Percentiles rank a stretch among this genome's conserved stretches.
These are phyloP conservation scores for Saccharomyces kudriavzevii DNA, from an alignment of 805 yeast species.

Conservation along the genomic window DNA sequence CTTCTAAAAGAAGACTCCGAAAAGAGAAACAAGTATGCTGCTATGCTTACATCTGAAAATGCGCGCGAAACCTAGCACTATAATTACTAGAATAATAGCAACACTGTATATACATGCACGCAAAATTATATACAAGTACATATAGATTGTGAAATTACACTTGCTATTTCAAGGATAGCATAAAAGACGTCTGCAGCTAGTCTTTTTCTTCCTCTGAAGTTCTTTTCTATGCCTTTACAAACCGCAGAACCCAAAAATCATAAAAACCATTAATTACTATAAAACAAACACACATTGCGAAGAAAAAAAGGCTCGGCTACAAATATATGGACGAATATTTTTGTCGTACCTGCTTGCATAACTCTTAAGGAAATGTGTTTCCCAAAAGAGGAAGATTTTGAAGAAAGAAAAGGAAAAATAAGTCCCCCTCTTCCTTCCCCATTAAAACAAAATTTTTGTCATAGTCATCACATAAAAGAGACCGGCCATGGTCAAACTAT, in stretches of 20 bases:
- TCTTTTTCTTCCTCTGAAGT: not conserved
- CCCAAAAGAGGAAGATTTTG: not conserved
- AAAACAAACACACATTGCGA: not conserved
- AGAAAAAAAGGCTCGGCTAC: not conserved
- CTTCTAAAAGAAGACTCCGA: constrained; percentile 49
- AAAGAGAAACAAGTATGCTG: constrained; percentile 34
- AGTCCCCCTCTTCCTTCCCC: not conserved
- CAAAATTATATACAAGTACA: constrained; percentile 1
- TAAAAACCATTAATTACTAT: not conserved
- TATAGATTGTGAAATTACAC: not conserved
- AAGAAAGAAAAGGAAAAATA: not conserved
- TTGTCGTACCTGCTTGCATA: not conserved
- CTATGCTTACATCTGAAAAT: constrained; percentile 30
- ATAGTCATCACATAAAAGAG: not conserved
- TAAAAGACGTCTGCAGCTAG: not conserved
- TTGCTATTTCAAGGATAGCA: not conserved
- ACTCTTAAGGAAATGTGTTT: not conserved
- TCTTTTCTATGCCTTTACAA: not conserved
- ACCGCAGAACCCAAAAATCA: not conserved
- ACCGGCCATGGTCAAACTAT: not conserved
- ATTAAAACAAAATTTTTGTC: not conserved
- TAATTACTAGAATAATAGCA: not conserved
- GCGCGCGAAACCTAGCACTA: constrained; percentile 18
- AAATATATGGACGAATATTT: not conserved
- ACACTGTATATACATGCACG: not conserved